Evolutionary conservation across 2,329 filamentous ascomycete genomes (phyloP).

Genomic region (Dactylonectria estremocensis): DNA sequence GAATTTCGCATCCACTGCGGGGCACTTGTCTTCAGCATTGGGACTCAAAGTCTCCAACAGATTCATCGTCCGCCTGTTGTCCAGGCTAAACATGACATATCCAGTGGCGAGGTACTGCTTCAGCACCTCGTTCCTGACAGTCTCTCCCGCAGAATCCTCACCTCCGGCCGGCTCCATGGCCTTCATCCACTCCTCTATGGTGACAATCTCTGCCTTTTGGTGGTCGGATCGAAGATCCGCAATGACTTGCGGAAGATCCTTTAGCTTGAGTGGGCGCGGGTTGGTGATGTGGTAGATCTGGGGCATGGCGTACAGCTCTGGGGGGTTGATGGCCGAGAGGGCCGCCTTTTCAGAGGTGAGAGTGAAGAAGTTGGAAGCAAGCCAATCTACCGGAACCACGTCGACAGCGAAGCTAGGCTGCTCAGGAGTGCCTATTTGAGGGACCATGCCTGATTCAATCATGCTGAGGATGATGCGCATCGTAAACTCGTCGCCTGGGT

Average conservation of each 20-base stretch:
- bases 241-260: conserved; percentile 41
- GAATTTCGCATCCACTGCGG: conserved; percentile 39
- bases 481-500: conserved; percentile 43
- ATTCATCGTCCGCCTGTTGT: conserved; percentile 37
- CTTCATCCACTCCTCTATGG: conserved; percentile 37
- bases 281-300: conserved; percentile 45
- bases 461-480: conserved; percentile 44
- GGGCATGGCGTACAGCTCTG: conserved; percentile 24
- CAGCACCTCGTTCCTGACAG: conserved; percentile 40
- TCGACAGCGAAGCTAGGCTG: conserved; percentile 45
- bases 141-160: conserved; percentile 33
- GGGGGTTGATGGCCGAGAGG: conserved; percentile 3
- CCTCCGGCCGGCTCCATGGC: conserved; percentile 30
- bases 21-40: conserved; percentile 36
- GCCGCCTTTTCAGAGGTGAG: conserved; percentile 37
- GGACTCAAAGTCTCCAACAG: conserved; percentile 38
- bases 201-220: conserved; percentile 28
- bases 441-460: conserved; percentile 43
- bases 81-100: conserved; percentile 45
- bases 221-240: conserved; percentile 35
- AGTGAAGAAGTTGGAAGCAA: conserved; percentile 38
- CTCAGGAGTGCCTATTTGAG: conserved; percentile 37
- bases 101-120: conserved; percentile 42
- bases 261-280: conserved; percentile 41
- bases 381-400: conserved; percentile 45